Evolutionary conservation across 164 flowering plant genomes (phyloP).

Genomic region (Aristolochia fimbriata): DNA sequence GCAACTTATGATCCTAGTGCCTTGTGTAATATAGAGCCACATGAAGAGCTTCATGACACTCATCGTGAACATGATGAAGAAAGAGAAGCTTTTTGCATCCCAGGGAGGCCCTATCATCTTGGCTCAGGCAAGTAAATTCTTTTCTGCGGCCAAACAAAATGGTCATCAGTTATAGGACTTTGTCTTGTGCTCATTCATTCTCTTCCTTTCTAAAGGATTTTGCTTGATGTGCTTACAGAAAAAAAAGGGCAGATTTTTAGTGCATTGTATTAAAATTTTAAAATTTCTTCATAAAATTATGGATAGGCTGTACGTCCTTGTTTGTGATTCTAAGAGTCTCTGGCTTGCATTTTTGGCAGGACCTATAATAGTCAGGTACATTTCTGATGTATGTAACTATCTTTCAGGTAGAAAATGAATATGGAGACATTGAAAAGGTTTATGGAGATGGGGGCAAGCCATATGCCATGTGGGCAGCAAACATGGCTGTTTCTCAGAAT

Average conservation of each 20-base stretch:
- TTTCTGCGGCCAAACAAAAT: too few species aligned
- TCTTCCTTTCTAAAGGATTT: too few species aligned
- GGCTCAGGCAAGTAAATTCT: slow-evolving; percentile 64
- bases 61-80: slow-evolving; percentile 81
- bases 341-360: too few species aligned
- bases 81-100: slow-evolving; percentile 84
- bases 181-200: too few species aligned
- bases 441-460: slow-evolving; percentile 88
- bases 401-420: slow-evolving; percentile 94
- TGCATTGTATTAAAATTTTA: too few species aligned
- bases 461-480: slow-evolving; percentile 91
- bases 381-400: neutral
- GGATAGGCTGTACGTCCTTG: too few species aligned
- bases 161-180: too few species aligned
- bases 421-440: slow-evolving; percentile 54
- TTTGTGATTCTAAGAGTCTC: too few species aligned
- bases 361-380: too few species aligned
- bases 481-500: slow-evolving; percentile 89
- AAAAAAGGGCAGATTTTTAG: too few species aligned
- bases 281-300: too few species aligned
- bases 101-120: slow-evolving; percentile 98
- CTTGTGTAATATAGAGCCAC: slow-evolving; percentile 41
- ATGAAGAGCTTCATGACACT: slow-evolving; percentile 82
- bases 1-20: neutral
- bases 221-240: too few species aligned